These are phyloP conservation scores for Benincasa hispida DNA, from an alignment of 306 rosid genomes.

Conservation along the genomic window DNA sequence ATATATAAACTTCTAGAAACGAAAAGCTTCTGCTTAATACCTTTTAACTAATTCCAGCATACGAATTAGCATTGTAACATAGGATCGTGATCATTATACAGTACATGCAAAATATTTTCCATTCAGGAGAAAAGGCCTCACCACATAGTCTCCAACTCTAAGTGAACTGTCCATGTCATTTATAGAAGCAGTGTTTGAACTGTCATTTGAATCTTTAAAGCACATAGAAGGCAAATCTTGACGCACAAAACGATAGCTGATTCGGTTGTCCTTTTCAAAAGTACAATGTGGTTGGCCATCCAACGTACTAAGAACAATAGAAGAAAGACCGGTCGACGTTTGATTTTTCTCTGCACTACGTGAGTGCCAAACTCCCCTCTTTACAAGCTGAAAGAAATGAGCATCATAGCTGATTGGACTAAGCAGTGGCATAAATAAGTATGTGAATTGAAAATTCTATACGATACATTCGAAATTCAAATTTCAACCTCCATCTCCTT, in stretches of 20 bases:
- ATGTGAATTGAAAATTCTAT: constrained; percentile 3
- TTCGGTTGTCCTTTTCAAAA: constrained; percentile 37
- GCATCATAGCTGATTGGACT: background rate
- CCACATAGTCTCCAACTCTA: constrained; percentile 81
- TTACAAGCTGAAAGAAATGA: constrained; percentile 39
- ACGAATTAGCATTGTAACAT: background rate
- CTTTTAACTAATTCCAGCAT: background rate
- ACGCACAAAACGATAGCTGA: constrained; percentile 52
- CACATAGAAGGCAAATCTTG: constrained; percentile 19
- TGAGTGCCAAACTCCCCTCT: constrained; percentile 59
- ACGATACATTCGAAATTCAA: constrained; percentile 8
- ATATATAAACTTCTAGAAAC: background rate
- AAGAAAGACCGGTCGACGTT: constrained; percentile 36
- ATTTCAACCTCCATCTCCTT: constrained; percentile 56
- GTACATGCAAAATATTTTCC: background rate
- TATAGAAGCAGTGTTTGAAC: constrained; percentile 20
- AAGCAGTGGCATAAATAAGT: background rate
- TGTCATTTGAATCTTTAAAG: constrained; percentile 23
- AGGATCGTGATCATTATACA: background rate
- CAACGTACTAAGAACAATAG: constrained; percentile 56
- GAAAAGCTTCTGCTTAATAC: background rate
- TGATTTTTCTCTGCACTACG: constrained; percentile 28
- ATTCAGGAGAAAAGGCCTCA: constrained; percentile 9
- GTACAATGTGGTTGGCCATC: constrained; percentile 30
- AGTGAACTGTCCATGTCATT: constrained; percentile 39